Evolutionary conservation across 2,329 filamentous ascomycete species (phyloP), one percentile per base, ranked within the genome.

Genomic region (Neoascochyta sp.): DNA sequence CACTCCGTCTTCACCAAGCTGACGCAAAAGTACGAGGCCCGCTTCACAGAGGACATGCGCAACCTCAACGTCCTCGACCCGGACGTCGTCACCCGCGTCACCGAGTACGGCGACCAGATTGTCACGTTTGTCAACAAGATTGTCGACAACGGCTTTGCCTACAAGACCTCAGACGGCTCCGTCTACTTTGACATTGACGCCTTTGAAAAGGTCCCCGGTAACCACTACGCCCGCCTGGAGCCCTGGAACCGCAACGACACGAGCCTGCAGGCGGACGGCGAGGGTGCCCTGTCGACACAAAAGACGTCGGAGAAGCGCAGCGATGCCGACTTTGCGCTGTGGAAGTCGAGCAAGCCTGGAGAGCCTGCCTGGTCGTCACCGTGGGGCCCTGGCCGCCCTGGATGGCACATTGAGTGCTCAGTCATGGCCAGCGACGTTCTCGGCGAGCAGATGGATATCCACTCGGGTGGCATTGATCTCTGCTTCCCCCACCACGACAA

Each of bases 331-430:
- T 96, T 96, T 64, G 89, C 88, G 1, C 69, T 96, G 2, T 95
- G 88, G 89, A 96, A 96, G 62, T 80, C 82, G 31, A 89, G 83
- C 1, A 95, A 94, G 66, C 78, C 86, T 9, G 90, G 90, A 23
- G 90, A 96, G 70, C 90, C 90, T 0, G 84, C 78, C 45, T 96
- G 90, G 90, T 73, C 80, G 4, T 92, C 84, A 48, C 80, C 80
- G 3, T 96, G 90, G 89, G 88, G 90, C 4, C 73, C 80, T 33
- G 89, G 89, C 4, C 74, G 90, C 24, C 90, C 90, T 1, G 90
- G 90, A 11, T 96, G 90, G 90, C 90, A 95, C 57, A 95, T 95
- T 53, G 89, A 95, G 67, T 95, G 90, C 78, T 89, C 83, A 1
- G 88, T 88, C 10, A 95, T 96, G 90, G 88, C 89, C 0, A 90